Percentiles rank a stretch among this genome's conserved stretches.
These are phyloP conservation scores for Cladophialophora chaetospira DNA, from an alignment of 2,329 filamentous ascomycete species.

Conservation along the genomic window DNA sequence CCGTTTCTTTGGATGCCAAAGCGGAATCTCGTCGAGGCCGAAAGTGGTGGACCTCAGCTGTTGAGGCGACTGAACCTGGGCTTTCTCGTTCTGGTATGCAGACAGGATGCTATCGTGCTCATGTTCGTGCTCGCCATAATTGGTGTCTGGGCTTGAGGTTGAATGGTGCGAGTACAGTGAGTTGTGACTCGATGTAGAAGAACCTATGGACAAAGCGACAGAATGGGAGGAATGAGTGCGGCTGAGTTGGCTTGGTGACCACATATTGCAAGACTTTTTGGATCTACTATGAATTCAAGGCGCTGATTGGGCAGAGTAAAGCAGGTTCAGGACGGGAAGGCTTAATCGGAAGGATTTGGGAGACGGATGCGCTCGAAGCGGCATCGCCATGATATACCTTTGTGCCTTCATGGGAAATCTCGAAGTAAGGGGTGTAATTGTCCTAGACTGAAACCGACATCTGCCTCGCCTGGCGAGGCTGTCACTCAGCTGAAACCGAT, in stretches of 20 bases:
- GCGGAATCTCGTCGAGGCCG: slow-evolving; percentile 6
- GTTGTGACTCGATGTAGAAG: slow-evolving; percentile 2
- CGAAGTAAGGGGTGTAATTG: background rate
- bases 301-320: background rate
- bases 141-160: slow-evolving; percentile 2
- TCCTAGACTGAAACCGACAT: background rate
- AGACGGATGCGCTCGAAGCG: background rate
- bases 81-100: slow-evolving; percentile 3
- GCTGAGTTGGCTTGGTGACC: slow-evolving; percentile 9
- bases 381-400: background rate
- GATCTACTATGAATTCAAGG: no score
- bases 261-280: background rate
- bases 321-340: background rate
- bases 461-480: background rate
- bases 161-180: background rate
- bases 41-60: background rate
- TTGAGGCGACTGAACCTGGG: background rate
- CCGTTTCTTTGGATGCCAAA: slow-evolving; percentile 5
- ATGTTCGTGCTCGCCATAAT: slow-evolving; percentile 2
- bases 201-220: background rate
- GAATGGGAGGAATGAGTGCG: slow-evolving; percentile 9
- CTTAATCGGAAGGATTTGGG: no score
- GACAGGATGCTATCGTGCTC: slow-evolving; percentile 1
- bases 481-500: background rate
- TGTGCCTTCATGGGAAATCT: background rate